phyloP scores from a whole-genome alignment of 1,284 basidiomycete species.

The Stereum hirsutum region DNA sequence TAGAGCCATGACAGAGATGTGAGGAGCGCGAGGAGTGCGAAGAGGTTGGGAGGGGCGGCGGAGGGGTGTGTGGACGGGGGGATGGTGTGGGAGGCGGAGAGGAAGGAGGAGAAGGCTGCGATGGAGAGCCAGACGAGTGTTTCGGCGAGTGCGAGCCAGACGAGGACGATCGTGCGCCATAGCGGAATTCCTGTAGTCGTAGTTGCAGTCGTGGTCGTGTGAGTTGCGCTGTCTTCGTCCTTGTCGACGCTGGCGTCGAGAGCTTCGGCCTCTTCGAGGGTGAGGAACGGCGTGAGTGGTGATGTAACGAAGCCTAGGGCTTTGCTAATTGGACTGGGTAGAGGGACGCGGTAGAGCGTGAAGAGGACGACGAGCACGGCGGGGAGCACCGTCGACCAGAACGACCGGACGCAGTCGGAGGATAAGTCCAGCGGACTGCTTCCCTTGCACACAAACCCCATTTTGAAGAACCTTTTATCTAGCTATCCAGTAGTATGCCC shows the following conservation, averaged over 20 bases:
- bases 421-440: slow-evolving; percentile 31
- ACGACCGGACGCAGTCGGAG: slow-evolving; percentile 40
- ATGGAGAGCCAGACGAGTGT: slow-evolving; percentile 40
- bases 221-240: slow-evolving; percentile 10
- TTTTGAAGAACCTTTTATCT: too few relatives aligned
- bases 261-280: slow-evolving; percentile 51
- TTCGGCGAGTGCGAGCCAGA: slow-evolving; percentile 37
- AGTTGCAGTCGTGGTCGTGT: too few relatives aligned
- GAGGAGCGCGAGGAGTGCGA: slow-evolving; percentile 29
- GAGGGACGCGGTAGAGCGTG: slow-evolving; percentile 28
- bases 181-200: too few relatives aligned
- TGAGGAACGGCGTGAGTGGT: slow-evolving; percentile 40
- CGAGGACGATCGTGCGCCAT: slow-evolving; percentile 48
- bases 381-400: slow-evolving; percentile 49
- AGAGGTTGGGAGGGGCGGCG: too few relatives aligned
- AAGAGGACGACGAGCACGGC: slow-evolving; percentile 36
- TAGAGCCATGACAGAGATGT: slow-evolving; percentile 49
- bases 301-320: slow-evolving; percentile 20
- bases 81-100: too few relatives aligned
- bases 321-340: slow-evolving; percentile 18
- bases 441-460: too few relatives aligned
- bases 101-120: too few relatives aligned
- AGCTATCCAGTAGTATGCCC: too few relatives aligned
- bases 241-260: slow-evolving; percentile 23
- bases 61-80: too few relatives aligned